Evolutionary conservation across 345 rosid species (phyloP), one percentile per base, ranked within the genome.

Genomic region (Murraya koenigii): DNA sequence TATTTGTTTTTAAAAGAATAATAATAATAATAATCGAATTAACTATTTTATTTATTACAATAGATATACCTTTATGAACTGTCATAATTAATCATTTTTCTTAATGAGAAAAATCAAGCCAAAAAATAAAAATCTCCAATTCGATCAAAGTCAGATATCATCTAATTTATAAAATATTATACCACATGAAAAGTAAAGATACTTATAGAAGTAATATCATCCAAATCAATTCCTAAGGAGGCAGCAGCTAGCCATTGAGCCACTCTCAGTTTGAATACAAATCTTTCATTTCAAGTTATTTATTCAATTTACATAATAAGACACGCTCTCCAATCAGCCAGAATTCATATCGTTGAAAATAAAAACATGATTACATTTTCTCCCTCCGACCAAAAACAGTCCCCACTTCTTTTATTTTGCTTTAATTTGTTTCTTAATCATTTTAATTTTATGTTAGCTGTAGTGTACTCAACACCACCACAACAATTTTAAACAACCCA

Each of bases 401-500:
- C 61, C 61, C 65, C 77, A 52, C 80, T 5, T n/a, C 15, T n/a
- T 28, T 26, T 28, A 4, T 0, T 0, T 13, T 11, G 39, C 54
- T 30, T 69, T 5, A 7, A 6, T 32, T 26, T 13, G 7, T 32
- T 55, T 59, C 66, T 64, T 33, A 69, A 77, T 62, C 72, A 22
- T 71, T 23, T 72, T n/a, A n/a, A n/a, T n/a, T 39, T 23, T 4
- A 58, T 32, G 76, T 81, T 81, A 84, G 82, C 86, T 84, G 86
- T 84, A 44, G 30, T 41, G 78, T 54, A 44, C 82, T 66, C 82
- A 66, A 75, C 32, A 19, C 25, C 22, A 54, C 63, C 41, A 55
- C 32, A 39, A 8, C 44, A 8, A 8, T 30, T 15, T 49, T 49
- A 49, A 75, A 44, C 7, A 47, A 35, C 1, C 4, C 22, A 44